Evolutionary conservation across 805 yeast genomes (phyloP).

Genomic region (Yamadazyma takamatsuzukensis): DNA sequence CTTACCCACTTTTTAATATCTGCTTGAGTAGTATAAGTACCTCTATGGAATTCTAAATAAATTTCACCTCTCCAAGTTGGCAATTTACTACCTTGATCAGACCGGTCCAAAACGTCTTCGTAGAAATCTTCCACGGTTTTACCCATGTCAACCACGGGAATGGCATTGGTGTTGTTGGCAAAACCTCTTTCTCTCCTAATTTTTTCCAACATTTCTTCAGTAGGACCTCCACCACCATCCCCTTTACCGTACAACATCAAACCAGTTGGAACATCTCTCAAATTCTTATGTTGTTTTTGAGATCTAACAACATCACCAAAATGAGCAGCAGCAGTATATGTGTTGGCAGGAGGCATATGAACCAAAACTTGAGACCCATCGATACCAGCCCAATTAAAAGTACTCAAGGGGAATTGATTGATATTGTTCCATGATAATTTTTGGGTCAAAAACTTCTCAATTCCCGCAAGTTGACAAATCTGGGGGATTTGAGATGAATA

Average conservation of each 20-base stretch:
- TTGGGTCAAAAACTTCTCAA: conserved; percentile 83
- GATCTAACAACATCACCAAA: conserved; percentile 90
- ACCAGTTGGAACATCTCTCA: conserved; percentile 76
- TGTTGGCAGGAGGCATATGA: conserved; percentile 97
- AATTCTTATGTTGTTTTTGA: conserved; percentile 74
- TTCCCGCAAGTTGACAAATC: conserved; percentile 80
- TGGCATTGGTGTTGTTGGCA: conserved; percentile 76
- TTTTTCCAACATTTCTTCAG: conserved; percentile 89
- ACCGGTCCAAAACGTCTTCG: conserved; percentile 55
- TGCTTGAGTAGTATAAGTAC: conserved; percentile 95
- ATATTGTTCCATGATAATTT: conserved; percentile 96
- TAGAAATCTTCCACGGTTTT: conserved; percentile 77
- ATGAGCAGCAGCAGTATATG: conserved; percentile 90
- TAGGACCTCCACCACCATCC: conserved; percentile 99
- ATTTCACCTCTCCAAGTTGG: conserved; percentile 94
- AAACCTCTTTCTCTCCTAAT: conserved; percentile 88
- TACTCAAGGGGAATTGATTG: conserved; percentile 81
- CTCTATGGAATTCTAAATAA: conserved; percentile 93
- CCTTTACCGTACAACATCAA: conserved; percentile 87
- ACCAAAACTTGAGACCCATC: conserved; percentile 92
- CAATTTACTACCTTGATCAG: conserved; percentile 62
- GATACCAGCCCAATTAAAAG: conserved; percentile 93
- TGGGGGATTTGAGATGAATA: conserved; percentile 95
- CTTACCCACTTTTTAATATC: conserved; percentile 80
- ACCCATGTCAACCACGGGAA: conserved; percentile 82